Evolutionary conservation across 768 basidiomycete genomes (phyloP).

Genomic region (Trametes elegans): DNA sequence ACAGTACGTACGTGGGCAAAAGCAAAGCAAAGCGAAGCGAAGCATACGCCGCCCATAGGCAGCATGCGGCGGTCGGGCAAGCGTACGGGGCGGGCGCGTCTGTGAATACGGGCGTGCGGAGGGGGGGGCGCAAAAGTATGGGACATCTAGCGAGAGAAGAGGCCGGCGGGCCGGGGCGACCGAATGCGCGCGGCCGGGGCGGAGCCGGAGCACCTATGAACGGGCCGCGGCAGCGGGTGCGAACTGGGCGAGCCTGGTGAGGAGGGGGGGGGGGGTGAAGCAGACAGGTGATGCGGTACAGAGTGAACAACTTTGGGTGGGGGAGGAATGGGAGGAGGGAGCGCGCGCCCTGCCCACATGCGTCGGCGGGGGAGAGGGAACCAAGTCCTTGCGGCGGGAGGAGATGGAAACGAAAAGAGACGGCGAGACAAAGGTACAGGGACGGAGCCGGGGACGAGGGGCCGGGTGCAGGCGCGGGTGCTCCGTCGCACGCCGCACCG

Average conservation of each 20-base stretch:
- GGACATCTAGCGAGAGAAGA: slow-evolving; percentile 2
- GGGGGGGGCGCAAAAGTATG: background rate
- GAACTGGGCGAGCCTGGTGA: background rate
- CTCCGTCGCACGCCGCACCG: background rate
- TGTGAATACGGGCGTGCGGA: background rate
- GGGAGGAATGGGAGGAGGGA: background rate
- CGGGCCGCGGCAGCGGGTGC: background rate
- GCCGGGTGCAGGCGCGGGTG: background rate
- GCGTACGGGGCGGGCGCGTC: too few species aligned
- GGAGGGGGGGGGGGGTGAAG: too few species aligned
- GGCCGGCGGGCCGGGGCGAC: too few species aligned
- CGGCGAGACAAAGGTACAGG: background rate
- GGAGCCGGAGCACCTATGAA: too few species aligned
- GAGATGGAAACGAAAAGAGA: background rate
- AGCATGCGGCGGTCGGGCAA: too few species aligned
- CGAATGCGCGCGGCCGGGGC: too few species aligned
- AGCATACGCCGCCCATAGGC: too few species aligned
- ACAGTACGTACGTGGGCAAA: background rate
- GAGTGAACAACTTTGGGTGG: too few species aligned
- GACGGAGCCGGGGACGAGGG: slow-evolving; percentile 10
- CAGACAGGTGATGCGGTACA: too few species aligned
- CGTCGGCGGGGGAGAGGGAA: slow-evolving; percentile 2
- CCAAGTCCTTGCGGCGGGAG: slow-evolving; percentile 4
- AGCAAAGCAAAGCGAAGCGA: too few species aligned
- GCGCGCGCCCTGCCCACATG: background rate